Conservation (phyloP, 306 rosid species). For the Sicyos baderoa region DNA sequence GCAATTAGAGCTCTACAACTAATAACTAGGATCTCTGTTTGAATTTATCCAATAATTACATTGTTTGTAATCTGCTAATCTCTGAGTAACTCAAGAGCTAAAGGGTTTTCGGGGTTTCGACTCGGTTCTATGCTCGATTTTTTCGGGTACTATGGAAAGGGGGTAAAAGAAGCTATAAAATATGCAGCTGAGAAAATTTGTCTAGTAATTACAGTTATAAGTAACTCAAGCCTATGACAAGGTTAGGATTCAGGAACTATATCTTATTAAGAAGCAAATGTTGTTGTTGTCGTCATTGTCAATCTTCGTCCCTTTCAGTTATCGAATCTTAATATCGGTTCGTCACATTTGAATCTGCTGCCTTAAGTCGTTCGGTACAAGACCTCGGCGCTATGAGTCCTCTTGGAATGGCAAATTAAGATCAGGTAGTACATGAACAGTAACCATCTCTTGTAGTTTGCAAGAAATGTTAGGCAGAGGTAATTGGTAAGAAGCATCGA, state of each 20-base stretch:
- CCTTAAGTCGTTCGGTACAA: constrained; percentile 25
- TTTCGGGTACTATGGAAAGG: background rate
- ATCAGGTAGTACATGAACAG: constrained; percentile 53
- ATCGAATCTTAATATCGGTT: constrained; percentile 23
- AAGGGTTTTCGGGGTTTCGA: constrained; percentile 2
- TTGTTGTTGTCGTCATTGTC: background rate
- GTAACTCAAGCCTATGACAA: constrained; percentile 16
- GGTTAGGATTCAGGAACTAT: background rate
- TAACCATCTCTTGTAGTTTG: constrained; percentile 33
- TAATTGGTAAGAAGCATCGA: constrained; percentile 13
- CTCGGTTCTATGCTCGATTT: background rate
- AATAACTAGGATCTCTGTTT: background rate
- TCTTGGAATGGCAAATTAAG: constrained; percentile 62
- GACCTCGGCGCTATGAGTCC: constrained; percentile 19
- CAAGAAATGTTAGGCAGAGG: constrained; percentile 25
- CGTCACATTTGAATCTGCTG: background rate
- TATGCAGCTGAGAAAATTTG: constrained; percentile 4
- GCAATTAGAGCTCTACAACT: background rate
- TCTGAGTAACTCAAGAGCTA: background rate
- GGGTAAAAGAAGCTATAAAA: background rate
- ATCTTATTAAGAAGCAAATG: background rate
- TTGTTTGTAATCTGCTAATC: background rate
- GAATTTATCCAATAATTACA: constrained; percentile 15
- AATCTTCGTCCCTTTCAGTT: constrained; percentile 23
- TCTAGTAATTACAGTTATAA: constrained; percentile 16